phyloP scores from a whole-genome alignment of 345 rosid species.

The Aquilaria sinensis region DNA sequence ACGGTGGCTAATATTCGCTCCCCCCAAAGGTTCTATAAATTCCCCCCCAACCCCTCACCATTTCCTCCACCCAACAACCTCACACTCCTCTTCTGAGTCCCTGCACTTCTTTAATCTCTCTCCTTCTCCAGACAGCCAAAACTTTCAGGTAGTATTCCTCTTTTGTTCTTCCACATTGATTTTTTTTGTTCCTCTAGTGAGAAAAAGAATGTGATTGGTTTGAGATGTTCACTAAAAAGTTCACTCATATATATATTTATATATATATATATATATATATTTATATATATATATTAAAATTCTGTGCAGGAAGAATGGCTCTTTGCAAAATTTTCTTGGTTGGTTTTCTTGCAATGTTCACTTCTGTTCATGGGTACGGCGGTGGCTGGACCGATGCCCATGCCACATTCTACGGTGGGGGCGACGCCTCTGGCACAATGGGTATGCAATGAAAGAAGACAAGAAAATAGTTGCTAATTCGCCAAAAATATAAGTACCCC shows the following conservation, averaged over 20 bases:
- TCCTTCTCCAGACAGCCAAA: conserved; percentile 7
- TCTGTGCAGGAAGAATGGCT: conserved; percentile 43
- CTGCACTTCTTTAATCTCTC: conserved; percentile 15
- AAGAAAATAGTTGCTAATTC: neutral
- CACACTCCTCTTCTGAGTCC: conserved; percentile 16
- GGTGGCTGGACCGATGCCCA: conserved; percentile 30
- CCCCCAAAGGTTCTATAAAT: conserved; percentile 45
- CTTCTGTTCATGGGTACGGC: conserved; percentile 40
- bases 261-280: neutral
- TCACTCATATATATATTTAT: neutral
- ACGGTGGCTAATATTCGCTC: conserved; percentile 20
- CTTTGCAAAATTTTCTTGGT: conserved; percentile 27
- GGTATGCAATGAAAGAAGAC: conserved; percentile 18
- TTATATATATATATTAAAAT: too few relatives aligned
- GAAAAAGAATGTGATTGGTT: neutral
- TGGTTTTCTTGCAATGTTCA: conserved; percentile 46
- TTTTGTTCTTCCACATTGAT: conserved; percentile 7
- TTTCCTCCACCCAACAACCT: conserved; percentile 36
- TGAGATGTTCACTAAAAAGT: neutral
- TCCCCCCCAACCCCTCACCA: conserved; percentile 15
- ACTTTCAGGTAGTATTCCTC: conserved; percentile 27
- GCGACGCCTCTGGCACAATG: conserved; percentile 59
- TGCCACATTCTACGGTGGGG: conserved; percentile 54
- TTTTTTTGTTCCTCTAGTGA: neutral
- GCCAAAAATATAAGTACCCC: too few relatives aligned